Evolutionary conservation across 352 stramenopile genomes (phyloP).

Genomic region (Discostella stelligera): DNA sequence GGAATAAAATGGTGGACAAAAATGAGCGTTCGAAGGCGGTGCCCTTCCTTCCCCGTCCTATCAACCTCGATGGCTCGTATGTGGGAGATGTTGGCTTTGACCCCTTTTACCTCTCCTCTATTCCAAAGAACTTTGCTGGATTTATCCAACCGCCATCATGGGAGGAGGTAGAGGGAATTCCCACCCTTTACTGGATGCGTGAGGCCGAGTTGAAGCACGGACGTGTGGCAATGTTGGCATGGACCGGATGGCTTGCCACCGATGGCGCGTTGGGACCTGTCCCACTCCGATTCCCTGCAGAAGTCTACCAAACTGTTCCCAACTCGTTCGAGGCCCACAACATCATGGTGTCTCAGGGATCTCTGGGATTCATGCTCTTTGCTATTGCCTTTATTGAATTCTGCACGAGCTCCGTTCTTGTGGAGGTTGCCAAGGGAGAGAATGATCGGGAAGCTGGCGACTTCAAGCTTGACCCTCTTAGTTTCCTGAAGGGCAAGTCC

Average conservation of each 20-base stretch:
- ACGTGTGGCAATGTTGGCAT: slow-evolving; percentile 78
- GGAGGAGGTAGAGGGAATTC: slow-evolving; percentile 73
- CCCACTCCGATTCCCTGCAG: slow-evolving; percentile 74
- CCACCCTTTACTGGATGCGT: slow-evolving; percentile 84
- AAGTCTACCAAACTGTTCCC: slow-evolving; percentile 71
- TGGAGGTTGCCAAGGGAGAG: slow-evolving; percentile 82
- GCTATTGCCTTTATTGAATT: slow-evolving; percentile 77
- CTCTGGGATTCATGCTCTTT: slow-evolving; percentile 79
- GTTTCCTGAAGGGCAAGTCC: slow-evolving; percentile 77
- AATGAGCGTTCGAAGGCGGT: slow-evolving; percentile 68
- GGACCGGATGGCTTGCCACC: slow-evolving; percentile 77
- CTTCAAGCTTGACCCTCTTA: slow-evolving; percentile 76
- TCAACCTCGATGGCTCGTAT: slow-evolving; percentile 79
- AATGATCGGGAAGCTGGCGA: slow-evolving; percentile 76
- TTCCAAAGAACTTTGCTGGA: slow-evolving; percentile 82
- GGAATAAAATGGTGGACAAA: slow-evolving; percentile 81
- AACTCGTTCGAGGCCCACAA: slow-evolving; percentile 79
- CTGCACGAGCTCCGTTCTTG: slow-evolving; percentile 67
- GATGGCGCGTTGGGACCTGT: slow-evolving; percentile 73
- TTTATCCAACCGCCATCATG: slow-evolving; percentile 82
- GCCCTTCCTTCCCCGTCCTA: slow-evolving; percentile 78
- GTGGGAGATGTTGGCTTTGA: slow-evolving; percentile 83
- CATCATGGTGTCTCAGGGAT: slow-evolving; percentile 79
- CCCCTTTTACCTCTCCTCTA: slow-evolving; percentile 81
- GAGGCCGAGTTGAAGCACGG: slow-evolving; percentile 83